phyloP scores from a whole-genome alignment of 176 grass and related monocot species.

The Saccharum spontaneum region DNA sequence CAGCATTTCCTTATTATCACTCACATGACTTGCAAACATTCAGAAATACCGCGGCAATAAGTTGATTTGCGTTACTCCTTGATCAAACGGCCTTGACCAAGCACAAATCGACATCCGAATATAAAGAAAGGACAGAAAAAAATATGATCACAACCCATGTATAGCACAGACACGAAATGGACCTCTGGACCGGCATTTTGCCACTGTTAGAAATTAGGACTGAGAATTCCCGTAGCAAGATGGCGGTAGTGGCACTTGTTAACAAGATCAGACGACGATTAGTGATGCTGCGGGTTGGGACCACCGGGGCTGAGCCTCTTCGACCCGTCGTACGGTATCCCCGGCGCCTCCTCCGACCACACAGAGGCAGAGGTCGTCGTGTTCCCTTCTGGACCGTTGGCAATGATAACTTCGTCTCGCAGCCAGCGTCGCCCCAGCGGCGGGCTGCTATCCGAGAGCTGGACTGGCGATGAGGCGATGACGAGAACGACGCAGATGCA shows the following conservation, averaged over 20 bases:
- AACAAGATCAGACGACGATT: neutral
- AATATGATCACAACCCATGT: neutral
- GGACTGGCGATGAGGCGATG: neutral
- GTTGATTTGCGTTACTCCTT: neutral
- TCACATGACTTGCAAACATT: neutral
- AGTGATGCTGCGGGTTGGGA: slow-evolving; percentile 55
- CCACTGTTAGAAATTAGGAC: neutral
- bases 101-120: neutral
- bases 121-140: neutral
- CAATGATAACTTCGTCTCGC: neutral
- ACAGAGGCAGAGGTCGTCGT: neutral
- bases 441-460: neutral
- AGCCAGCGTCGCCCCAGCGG: slow-evolving; percentile 30
- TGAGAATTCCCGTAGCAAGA: neutral
- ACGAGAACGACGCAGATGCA: slow-evolving; percentile 33
- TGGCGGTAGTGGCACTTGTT: neutral
- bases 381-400: neutral
- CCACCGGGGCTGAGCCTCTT: slow-evolving; percentile 61
- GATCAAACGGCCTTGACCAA: neutral
- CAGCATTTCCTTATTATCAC: neutral
- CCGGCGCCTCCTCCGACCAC: slow-evolving; percentile 26
- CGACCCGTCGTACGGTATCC: slow-evolving; percentile 19
- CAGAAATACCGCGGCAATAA: neutral
- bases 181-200: neutral
- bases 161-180: neutral